Evolutionary conservation across 2,329 filamentous ascomycete genomes (phyloP), one percentile per base, ranked within the genome.

Genomic region (Helotiales sp.): DNA sequence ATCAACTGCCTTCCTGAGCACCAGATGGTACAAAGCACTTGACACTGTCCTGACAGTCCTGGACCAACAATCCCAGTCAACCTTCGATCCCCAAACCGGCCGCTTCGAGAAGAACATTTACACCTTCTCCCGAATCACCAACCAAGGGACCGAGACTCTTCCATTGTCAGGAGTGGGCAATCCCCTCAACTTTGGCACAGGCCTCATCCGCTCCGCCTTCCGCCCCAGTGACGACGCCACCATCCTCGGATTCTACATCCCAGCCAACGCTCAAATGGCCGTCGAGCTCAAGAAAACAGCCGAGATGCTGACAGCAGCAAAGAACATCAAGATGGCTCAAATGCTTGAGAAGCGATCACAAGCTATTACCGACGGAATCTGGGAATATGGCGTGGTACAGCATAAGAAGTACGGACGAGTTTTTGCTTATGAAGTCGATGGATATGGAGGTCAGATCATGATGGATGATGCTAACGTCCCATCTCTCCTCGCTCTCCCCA

Each of bases 191-290:
- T 81, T 79, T 64, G 90, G 87, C 17, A 97, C 95, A 0, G 92
- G 91, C 0, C 82, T 99, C 1, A 82, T 98, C 48, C 86, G 95
- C 58, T 96, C 91, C 38, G 93, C 95, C 0, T 99, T 99, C 76
- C 84, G 95, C 1, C 95, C 95, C 4, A 96, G 91, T 63, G 95
- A 99, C 68, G 95, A 99, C 72, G 91, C 95, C 2, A 96, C 92
- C 0, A 97, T 95, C 34, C 79, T 99, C 2, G 93, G 93, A 44
- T 99, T 91, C 78, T 91, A 96, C 71, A 96, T 99, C 65, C 95
- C 95, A 0, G 88, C 91, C 34, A 99, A 99, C 70, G 95, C 95
- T 24, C 93, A 96, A 87, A 96, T 99, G 81, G 87, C 91, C 2
- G 90, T 93, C 0, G 92, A 99, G 73, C 79, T 99, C 25, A 84